Base-by-base conservation (phyloP, 2,329 filamentous ascomycete genomes). In the Aspergillus fumigatus region DNA sequence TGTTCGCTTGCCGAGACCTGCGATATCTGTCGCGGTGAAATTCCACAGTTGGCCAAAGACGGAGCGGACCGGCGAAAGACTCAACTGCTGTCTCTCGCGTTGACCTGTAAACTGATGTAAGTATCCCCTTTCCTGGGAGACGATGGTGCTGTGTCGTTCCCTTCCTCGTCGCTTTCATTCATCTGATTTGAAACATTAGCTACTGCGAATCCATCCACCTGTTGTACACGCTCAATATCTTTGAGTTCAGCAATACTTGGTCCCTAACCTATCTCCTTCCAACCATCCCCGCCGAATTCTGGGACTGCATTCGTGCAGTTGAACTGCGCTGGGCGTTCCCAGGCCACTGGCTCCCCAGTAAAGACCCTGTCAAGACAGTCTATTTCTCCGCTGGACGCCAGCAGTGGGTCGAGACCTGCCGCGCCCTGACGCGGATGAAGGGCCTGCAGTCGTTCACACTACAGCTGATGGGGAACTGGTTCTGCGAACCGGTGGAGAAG, bases 211-310 rank as follows among this genome's bases (percentile, higher is more conserved):
- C 70, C 1, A 70, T 71, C 45, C 59, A 67, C 51, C 58, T 72
- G 27, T 65, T 75, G 23, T 75, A 75, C 59, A 66, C 66, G 4
- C 62, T 65, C 48, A 72, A 70, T 56, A 69, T 61, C 45, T 72
- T 75, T 58, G 70, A 74, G 56, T 74, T 75, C 62, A 74, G 71
- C 60, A 74, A 70, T 52, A 73, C 73, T 55, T 75, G 73, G 73
- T 68, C 71, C 27, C 67, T 75, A 5, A 64, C 72, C 0, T 75
- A 75, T 53, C 64, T 75, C 14, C 71, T 62, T 19, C 70, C 70
- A 5, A 73, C 73, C 9, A 60, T 74, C 38, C 70, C 67, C 4
- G 3, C 53, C 1, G 62, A 68, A 3, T 59, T 64, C 47, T 72
- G 68, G 66, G 58, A 67, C 32, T 60, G 57, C 2, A 72, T 75